phyloP scores from a whole-genome alignment of 176 grass and related monocot genomes.

The Paspalum notatum region DNA sequence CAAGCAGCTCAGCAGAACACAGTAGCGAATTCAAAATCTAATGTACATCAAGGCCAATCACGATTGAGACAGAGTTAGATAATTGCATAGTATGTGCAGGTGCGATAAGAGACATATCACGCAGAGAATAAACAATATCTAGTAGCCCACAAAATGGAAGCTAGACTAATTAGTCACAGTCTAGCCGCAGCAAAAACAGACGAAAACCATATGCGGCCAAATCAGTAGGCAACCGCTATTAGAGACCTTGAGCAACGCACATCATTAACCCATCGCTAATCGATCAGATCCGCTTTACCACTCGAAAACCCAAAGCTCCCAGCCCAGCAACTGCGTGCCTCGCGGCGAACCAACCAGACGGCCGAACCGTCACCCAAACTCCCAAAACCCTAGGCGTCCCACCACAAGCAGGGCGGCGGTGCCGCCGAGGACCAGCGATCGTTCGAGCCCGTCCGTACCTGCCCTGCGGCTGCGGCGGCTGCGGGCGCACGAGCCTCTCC shows the following conservation, averaged over 20 bases:
- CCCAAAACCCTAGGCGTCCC: constrained; percentile 47
- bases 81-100: background rate
- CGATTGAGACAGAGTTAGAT: background rate
- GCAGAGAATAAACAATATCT: background rate
- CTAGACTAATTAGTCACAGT: background rate
- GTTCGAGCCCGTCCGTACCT: constrained; percentile 26
- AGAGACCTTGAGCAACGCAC: background rate
- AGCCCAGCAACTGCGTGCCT: background rate
- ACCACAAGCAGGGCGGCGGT: background rate
- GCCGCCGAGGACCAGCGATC: background rate
- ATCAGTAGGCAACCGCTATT: background rate
- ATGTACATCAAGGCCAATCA: constrained; percentile 5
- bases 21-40: constrained; percentile 8
- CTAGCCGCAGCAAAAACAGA: background rate
- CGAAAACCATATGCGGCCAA: background rate
- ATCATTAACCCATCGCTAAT: background rate
- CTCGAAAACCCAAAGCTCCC: constrained; percentile 3
- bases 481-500: constrained; percentile 57
- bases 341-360: background rate
- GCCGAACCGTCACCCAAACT: background rate
- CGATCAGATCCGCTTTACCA: background rate
- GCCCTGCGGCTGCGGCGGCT: background rate
- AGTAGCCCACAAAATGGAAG: background rate
- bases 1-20: background rate
- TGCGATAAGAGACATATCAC: background rate